Base-by-base conservation (phyloP, 2,329 filamentous ascomycete genomes). In the Ophiostoma pallidulum region DNA sequence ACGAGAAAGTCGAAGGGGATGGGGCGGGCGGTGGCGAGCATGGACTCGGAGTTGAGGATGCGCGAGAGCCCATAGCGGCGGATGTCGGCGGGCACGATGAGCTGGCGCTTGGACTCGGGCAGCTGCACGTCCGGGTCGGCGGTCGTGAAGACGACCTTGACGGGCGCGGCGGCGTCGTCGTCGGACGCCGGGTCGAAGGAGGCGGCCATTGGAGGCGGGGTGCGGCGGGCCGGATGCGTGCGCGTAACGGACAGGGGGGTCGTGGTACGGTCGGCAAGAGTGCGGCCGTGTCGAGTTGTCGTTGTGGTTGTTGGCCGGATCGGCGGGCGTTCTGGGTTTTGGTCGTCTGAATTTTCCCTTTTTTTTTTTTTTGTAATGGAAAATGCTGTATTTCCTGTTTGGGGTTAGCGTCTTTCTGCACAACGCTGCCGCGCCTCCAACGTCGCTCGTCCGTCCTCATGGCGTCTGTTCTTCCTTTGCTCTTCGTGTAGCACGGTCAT, bases 1-100 rank as follows among this genome's bases (percentile, higher is more conserved):
- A 94, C 83, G 57, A 98, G 77, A 70, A 98, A 97, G 66, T 98
- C 92, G 66, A 98, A 84, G 16, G 87, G 87, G 40, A 90, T 75
- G 12, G 86, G 80, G 10, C 70, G 68, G 38, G 77, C 80, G 39
- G 78, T 82, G 61, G 75, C 72, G 63, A 85, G 79, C 75, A 85
- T 82, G 29, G 78, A 78, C 69, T 81, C 77, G 58, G 81, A 84
- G 65, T 85, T 85, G 61, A 85, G 72, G 51, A 85, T 79, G 50
- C 80, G 74, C 16, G 80, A 84, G 46, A 85, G 71, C 57, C 79
- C 80, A 76, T 84, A 84, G 59, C 81, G 76, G 61, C 80, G 78
- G 57, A 84, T 78, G 56, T 82, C 80, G 78, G 51, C 74, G 12
- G 79, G 79, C 4, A 83, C 78, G 44, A 82, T 71, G 41, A 83